Evolutionary conservation across 345 rosid genomes (phyloP), one percentile per base, ranked within the genome.

Genomic region (Firmiana major): DNA sequence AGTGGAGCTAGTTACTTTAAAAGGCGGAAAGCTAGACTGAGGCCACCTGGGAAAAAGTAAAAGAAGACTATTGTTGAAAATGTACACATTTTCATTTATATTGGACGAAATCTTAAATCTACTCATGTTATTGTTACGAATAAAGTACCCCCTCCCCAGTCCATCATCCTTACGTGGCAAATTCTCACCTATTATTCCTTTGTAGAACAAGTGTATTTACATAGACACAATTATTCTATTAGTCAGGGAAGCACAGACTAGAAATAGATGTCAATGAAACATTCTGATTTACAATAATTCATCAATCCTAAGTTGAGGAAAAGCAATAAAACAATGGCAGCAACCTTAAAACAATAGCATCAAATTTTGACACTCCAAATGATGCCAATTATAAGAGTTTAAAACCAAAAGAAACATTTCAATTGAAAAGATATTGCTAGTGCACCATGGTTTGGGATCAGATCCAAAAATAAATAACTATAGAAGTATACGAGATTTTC

Each of bases 31-130:
- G 34, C 43, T 78, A 68, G 74, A 82, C 74, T 89, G 92, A n/a
- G 99, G 99, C 98, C 98, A 96, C 99, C 98, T 96, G 83, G 57
- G 6, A 75, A 53, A 77, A 77, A 31, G 46, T 46, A 63, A 48
- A 46, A 63, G 11, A 63, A 51, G 38, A 12, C 26, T 48, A 26
- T 19, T 26, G 5, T 16, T 28, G 12, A 46, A 38, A 28, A 9
- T 1, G 11, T 38, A 69, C 57, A 26, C 21, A 26, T 48, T 46
- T 46, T 69, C 38, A 46, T 7, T 69, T 69, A 28, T 46, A 26
- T 26, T 67, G 53, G 54, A 43, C 22, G 49, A 66, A 67, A 28
- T 69, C 73, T 69, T 69, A 46, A 69, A 46, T 13, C 21, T 11
- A 24, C 53, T 42, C 53, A 66, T 6, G 55, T 24, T 68, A 22